Base-by-base conservation (phyloP, 257 asterid genomes). In the Galeopsis tetrahit region DNA sequence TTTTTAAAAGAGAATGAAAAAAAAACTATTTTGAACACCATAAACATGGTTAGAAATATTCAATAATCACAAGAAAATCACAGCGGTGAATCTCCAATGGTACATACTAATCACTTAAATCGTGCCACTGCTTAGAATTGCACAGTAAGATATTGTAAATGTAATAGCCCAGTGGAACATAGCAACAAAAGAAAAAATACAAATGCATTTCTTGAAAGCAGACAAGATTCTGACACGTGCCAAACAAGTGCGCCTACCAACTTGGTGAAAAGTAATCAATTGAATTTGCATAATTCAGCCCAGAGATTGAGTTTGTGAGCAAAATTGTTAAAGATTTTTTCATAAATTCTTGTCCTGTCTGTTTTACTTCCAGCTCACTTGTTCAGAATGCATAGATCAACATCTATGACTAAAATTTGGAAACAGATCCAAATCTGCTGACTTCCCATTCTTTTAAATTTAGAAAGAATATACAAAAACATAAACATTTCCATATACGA, bases 131-230 rank as follows among this genome's bases (percentile, higher is more conserved):
- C 42, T 55, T 7, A 59, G 21, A 34, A 49, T 67, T 14, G n/a
- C 38, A 9, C 55, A 38, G 35, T 53, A 55, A 13, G 31, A 32
- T 38, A n/a, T 13, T 21, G 11, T 70, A 43, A 44, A 60, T 59
- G 46, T n/a, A 42, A 17, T 43, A 69, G 39, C 49, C 44, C 40
- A 70, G 46, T 56, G 10, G 38, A 60, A 67, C 5, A 17, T 15
- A 35, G 63, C 53, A 36, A 67, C 32, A 38, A 38, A 15, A 6
- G 13, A 39, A 28, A 35, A 39, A 28, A 35, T 4, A 21, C 46
- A 44, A 32, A 52, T 33, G 69, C 76, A 71, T 60, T 48, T 60
- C 35, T 15, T 36, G 43, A 58, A 62, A 34, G 61, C 39, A 31
- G 53, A 61, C 31, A 13, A 61, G 51, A 62, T 11, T 55, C 56